Percentiles rank a stretch among this genome's conserved stretches.
These are phyloP conservation scores for Scedosporium apiospermum DNA, from an alignment of 2,329 filamentous ascomycete genomes.

Conservation along the genomic window DNA sequence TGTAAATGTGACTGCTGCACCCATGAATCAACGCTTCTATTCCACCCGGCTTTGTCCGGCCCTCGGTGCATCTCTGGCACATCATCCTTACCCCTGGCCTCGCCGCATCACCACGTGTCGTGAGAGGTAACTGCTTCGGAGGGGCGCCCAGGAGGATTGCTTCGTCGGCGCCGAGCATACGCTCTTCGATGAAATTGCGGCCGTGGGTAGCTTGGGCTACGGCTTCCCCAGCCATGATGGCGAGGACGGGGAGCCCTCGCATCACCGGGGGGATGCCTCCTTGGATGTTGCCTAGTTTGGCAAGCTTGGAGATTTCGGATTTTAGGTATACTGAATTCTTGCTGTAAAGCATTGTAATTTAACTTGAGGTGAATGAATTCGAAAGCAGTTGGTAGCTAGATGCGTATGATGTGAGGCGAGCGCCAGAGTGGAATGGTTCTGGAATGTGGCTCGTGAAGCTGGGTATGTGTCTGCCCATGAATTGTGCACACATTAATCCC, in stretches of 20 bases:
- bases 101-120: neutral
- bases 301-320: constrained; percentile 10
- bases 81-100: neutral
- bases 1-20: neutral
- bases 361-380: neutral
- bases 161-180: constrained; percentile 8
- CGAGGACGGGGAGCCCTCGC: constrained; percentile 12
- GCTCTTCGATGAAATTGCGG: constrained; percentile 12
- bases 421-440: no score
- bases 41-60: neutral
- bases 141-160: neutral
- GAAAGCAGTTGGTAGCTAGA: no score
- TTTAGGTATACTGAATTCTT: constrained; percentile 4
- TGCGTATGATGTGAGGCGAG: no score
- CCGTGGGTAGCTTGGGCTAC: constrained; percentile 10
- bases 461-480: no score
- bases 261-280: constrained; percentile 11
- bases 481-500: no score
- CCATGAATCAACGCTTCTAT: neutral
- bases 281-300: constrained; percentile 13
- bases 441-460: no score
- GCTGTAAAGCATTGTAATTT: neutral
- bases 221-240: constrained; percentile 12
- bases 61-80: neutral
- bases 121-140: neutral